phyloP scores from a whole-genome alignment of 2,329 filamentous ascomycete species.

The Sclerotinia subarctica region DNA sequence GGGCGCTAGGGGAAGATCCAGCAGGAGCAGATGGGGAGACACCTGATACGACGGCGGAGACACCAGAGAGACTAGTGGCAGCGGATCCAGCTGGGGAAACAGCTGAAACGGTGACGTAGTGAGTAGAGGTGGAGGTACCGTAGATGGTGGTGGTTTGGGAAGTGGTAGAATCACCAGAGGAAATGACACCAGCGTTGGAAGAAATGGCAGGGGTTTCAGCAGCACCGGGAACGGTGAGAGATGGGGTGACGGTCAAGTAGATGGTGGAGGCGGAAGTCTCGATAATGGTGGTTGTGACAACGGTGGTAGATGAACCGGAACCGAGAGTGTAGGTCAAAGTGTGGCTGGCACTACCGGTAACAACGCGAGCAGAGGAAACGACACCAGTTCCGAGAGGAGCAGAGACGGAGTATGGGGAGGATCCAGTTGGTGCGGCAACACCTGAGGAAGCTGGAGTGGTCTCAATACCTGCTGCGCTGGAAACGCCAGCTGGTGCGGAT shows the following conservation, averaged over 20 bases:
- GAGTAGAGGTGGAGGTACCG: conserved; percentile 28
- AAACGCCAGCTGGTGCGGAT: not conserved
- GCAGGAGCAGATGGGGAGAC: conserved; percentile 11
- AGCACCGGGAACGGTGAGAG: not conserved
- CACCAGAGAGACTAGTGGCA: conserved; percentile 17
- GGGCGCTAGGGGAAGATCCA: not conserved
- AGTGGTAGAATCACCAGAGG: conserved; percentile 9
- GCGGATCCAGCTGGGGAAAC: not conserved
- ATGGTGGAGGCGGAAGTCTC: conserved; percentile 40
- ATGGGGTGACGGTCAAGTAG: conserved; percentile 29
- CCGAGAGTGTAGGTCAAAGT: conserved; percentile 44
- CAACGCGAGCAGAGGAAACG: not conserved
- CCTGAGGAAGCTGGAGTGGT: not conserved
- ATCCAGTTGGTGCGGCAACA: not conserved
- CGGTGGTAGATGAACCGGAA: conserved; percentile 43
- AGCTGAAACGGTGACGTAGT: conserved; percentile 29
- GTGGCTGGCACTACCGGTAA: not conserved
- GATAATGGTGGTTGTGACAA: conserved; percentile 45
- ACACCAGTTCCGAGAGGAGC: conserved; percentile 25
- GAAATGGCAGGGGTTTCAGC: conserved; percentile 3
- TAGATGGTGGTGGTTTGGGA: conserved; percentile 25
- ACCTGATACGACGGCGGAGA: conserved; percentile 6
- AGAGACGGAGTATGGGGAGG: not conserved
- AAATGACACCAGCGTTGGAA: not conserved
- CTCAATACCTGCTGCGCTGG: not conserved